A percentile compares a stretch with the other conserved stretches of the same genome.
Conservation (phyloP, 768 basidiomycete species). For the Kwoniella dejecticola region DNA sequence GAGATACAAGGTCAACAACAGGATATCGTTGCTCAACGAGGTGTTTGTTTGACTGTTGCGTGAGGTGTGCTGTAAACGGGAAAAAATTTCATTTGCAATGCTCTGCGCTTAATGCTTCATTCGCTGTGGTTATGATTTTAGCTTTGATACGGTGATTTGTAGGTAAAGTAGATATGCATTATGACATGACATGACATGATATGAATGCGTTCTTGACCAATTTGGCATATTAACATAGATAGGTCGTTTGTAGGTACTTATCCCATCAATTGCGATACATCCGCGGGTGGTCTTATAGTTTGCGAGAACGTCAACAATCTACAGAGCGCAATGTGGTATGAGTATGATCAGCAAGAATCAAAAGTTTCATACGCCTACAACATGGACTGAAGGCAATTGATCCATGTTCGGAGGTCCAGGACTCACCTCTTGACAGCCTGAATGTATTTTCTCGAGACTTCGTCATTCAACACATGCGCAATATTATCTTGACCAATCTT, state of each 20-base stretch:
- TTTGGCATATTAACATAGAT: too few species aligned
- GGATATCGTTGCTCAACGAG: conserved; percentile 77
- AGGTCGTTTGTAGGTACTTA: too few species aligned
- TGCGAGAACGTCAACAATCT: conserved; percentile 94
- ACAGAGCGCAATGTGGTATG: conserved; percentile 90
- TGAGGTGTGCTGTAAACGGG: too few species aligned
- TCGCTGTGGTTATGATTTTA: too few species aligned
- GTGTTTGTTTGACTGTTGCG: conserved; percentile 83
- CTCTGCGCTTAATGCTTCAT: too few species aligned
- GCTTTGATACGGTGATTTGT: too few species aligned
- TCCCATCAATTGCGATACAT: conserved; percentile 78
- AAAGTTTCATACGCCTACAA: not conserved
- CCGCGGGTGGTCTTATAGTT: conserved; percentile 91
- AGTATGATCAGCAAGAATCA: conserved; percentile 46
- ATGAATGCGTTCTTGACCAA: too few species aligned
- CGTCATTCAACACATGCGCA: conserved; percentile 97
- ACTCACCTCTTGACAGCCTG: conserved; percentile 87
- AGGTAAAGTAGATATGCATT: too few species aligned
- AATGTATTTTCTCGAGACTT: conserved; percentile 98
- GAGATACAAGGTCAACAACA: conserved; percentile 64
- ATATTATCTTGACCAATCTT: conserved; percentile 97
- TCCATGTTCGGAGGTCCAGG: not conserved
- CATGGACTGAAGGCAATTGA: not conserved
- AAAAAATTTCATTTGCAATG: too few species aligned
- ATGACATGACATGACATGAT: too few species aligned